Evolutionary conservation across 768 basidiomycete genomes (phyloP), one percentile per base, ranked within the genome.

Genomic region (Phylloporus arenicola): DNA sequence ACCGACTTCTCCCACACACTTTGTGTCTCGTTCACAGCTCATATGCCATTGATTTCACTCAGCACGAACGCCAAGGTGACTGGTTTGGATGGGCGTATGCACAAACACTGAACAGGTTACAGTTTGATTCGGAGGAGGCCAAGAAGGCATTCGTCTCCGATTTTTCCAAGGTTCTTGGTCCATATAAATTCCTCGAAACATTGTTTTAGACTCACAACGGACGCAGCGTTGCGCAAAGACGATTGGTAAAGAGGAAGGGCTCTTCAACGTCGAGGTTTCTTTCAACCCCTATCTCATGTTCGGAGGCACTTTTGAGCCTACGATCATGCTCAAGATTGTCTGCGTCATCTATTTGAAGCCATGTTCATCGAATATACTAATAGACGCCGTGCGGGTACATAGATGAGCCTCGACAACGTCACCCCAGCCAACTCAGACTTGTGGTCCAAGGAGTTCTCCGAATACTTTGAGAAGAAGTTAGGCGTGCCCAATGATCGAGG

Each of bases 261-360:
- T 75, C 55, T 79, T 88, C 55, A 71, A 74, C n/a, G 68, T 80
- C 54, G 73, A 74, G 54, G 74, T 81, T 57, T 71, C 64, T 11
- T 73, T 82, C 69, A 80, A 82, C 56, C 80, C 86, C 47, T 73
- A 70, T 31, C 73, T 86, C 52, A 75, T 80, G 3, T 86, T 81
- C 58, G 71, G 56, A 17, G 85, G 84, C 13, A 77, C 78, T 4
- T 77, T 84, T 47, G 84, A 86, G 14, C 85, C 85, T 17, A 81
- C 84, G 4, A 78, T 84, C 65, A 69, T 76, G 44, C 67, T 88
- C 47, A 66, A 63, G 41, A 68, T 84, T 51, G 86, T 88, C 52
- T 47, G 84, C 72, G n/a, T 38, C 1, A 6, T 6, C 29, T 10
- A 5, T 8, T 24, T 6, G 17, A 25, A 5, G 16, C 41, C 31